Evolutionary conservation across 805 yeast species (phyloP).

Genomic region (Candida dajiaensis): DNA sequence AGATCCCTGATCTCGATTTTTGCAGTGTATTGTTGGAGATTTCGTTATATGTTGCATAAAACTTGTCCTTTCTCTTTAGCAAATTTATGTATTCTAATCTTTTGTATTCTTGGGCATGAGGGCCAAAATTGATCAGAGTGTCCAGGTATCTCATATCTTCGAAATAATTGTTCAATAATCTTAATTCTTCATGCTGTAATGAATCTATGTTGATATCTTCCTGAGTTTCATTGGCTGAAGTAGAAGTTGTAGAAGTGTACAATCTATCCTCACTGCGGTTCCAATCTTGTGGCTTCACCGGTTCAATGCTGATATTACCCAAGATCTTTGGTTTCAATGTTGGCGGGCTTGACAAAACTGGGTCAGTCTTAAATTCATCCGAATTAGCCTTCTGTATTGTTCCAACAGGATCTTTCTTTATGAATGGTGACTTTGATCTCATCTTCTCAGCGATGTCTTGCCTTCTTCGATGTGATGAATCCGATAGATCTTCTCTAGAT

Average conservation of each 20-base stretch:
- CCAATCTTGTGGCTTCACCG: constrained; percentile 8
- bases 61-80: constrained; percentile 6
- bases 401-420: neutral
- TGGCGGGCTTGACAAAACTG: neutral
- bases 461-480: constrained; percentile 10
- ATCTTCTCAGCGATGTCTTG: constrained; percentile 16
- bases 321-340: constrained; percentile 2
- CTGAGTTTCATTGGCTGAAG: constrained; percentile 1
- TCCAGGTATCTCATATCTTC: constrained; percentile 4
- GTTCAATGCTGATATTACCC: constrained; percentile 21
- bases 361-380: neutral
- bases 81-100: constrained; percentile 9
- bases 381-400: neutral
- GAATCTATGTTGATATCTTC: constrained; percentile 6
- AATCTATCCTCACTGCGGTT: neutral
- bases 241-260: neutral
- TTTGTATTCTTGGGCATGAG: constrained; percentile 17
- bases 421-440: constrained; percentile 23
- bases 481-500: constrained; percentile 15
- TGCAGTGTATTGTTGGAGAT: constrained; percentile 1
- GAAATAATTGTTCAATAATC: constrained; percentile 7
- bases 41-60: constrained; percentile 7
- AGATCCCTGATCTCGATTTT: neutral
- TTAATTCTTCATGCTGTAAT: constrained; percentile 22
- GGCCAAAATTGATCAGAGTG: constrained; percentile 12